Evolutionary conservation across 768 basidiomycete genomes (phyloP).

Genomic region (Mycena floridula): DNA sequence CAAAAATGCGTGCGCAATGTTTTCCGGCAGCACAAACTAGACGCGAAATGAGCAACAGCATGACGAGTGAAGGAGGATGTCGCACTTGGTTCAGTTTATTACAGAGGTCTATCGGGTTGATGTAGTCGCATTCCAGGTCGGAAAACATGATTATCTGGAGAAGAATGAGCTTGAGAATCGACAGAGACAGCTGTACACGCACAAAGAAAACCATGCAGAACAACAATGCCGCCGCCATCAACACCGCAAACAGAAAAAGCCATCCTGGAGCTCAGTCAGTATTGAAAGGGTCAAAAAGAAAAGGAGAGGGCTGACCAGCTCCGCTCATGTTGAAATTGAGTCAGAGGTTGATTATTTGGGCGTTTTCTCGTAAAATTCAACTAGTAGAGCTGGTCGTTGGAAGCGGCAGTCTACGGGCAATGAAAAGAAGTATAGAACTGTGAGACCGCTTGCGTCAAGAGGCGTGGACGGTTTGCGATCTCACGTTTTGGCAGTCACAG

Average conservation of each 20-base stretch:
- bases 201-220: constrained; percentile 99
- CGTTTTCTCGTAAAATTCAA: constrained; percentile 15
- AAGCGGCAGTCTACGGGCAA: no score
- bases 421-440: no score
- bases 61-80: not conserved
- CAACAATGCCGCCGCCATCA: constrained; percentile 89
- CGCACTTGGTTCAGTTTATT: constrained; percentile 96
- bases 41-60: not conserved
- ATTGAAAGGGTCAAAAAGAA: not conserved
- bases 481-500: no score
- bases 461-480: no score
- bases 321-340: constrained; percentile 34
- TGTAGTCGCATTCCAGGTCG: constrained; percentile 98
- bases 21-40: constrained; percentile 96
- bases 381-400: no score
- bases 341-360: no score
- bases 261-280: constrained; percentile 51
- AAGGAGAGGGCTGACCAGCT: constrained; percentile 27
- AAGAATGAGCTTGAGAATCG: constrained; percentile 1
- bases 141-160: constrained; percentile 99
- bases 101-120: constrained; percentile 99
- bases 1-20: constrained; percentile 90
- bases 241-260: constrained; percentile 95
- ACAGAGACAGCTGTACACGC: constrained; percentile 27
- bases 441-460: no score